Conservation (phyloP, 345 rosid species). For the rapeseed (Brassica napus) region Da-Ae NC_063440.1:13410501-13411000, state of each 20-base stretch:
- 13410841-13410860: neutral
- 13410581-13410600: neutral
- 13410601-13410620: neutral
- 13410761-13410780: constrained; percentile 52
- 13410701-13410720: constrained; percentile 56
- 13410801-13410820: neutral
- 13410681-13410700: constrained; percentile 63
- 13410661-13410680: constrained; percentile 61
- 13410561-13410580: neutral
- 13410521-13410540: neutral
- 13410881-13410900: constrained; percentile 38
- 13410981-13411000: constrained; percentile 88
- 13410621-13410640: neutral
- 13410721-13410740: constrained; percentile 52
- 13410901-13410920: constrained; percentile 54
- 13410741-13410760: constrained; percentile 64
- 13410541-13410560: neutral
- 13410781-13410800: neutral
- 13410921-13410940: constrained; percentile 99
- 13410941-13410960: constrained; percentile 83
- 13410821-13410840: constrained; percentile 3
- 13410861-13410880: neutral
- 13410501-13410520: neutral
- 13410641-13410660: constrained; percentile 47
- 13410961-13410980: constrained; percentile 88